These are phyloP conservation scores for Acer yangbiense DNA, from an alignment of 345 rosid species.

Conservation along the genomic window DNA sequence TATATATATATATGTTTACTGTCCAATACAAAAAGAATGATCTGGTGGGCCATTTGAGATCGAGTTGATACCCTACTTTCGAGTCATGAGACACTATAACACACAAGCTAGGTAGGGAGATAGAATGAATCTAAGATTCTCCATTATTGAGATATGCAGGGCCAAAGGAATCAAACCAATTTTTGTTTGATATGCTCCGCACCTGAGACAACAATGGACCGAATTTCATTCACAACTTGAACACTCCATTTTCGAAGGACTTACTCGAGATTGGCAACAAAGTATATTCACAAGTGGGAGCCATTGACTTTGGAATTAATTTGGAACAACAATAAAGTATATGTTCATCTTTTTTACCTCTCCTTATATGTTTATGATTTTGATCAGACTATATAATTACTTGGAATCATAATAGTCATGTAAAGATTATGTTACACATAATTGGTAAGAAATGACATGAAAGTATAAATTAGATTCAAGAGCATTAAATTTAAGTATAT, in stretches of 20 bases:
- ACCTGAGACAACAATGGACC: neutral
- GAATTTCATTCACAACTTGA: conserved; percentile 11
- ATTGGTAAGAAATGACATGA: too few relatives aligned
- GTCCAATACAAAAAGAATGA: neutral
- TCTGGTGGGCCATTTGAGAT: conserved; percentile 27
- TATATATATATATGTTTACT: neutral
- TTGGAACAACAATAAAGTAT: neutral
- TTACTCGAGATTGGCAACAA: neutral
- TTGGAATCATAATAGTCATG: too few relatives aligned
- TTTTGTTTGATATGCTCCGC: conserved; percentile 11
- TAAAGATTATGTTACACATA: too few relatives aligned
- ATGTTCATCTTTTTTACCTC: conserved; percentile 2
- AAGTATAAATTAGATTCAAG: too few relatives aligned
- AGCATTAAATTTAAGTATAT: too few relatives aligned
- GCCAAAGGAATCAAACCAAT: neutral
- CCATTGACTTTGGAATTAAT: neutral
- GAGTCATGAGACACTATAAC: conserved; percentile 32
- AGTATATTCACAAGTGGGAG: neutral
- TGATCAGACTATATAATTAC: too few relatives aligned
- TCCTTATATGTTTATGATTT: too few relatives aligned
- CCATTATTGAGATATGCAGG: conserved; percentile 25
- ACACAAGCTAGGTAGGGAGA: too few relatives aligned
- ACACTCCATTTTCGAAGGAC: neutral
- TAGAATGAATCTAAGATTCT: conserved; percentile 32
- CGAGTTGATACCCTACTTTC: conserved; percentile 24